Conservation (phyloP, 352 stramenopile genomes). For the Pythium grandisporangium region DNA sequence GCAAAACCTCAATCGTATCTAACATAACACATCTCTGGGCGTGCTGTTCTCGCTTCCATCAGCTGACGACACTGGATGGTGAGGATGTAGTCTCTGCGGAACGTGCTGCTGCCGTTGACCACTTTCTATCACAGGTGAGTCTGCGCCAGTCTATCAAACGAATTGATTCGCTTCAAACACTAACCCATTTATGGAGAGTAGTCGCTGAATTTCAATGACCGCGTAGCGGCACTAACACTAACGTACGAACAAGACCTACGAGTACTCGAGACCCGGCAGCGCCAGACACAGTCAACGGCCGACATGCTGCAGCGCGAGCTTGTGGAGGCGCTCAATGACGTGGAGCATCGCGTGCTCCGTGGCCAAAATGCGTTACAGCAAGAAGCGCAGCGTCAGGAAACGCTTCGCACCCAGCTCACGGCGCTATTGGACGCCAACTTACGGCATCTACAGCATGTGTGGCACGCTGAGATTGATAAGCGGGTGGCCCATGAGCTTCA, state of each 20-base stretch:
- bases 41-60: too few species aligned
- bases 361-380: slow-evolving; percentile 30
- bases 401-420: slow-evolving; percentile 28
- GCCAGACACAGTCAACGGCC: slow-evolving; percentile 32
- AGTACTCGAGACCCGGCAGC: slow-evolving; percentile 25
- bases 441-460: slow-evolving; percentile 18
- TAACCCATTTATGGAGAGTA: too few species aligned
- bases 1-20: too few species aligned
- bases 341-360: slow-evolving; percentile 33
- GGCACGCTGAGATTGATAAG: slow-evolving; percentile 13
- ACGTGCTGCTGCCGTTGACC: slow-evolving; percentile 25
- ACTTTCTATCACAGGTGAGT: slow-evolving; percentile 38
- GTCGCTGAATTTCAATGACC: slow-evolving; percentile 61
- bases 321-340: slow-evolving; percentile 38
- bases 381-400: slow-evolving; percentile 34
- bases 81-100: slow-evolving; percentile 22
- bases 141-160: too few species aligned
- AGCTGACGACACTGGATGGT: slow-evolving; percentile 48
- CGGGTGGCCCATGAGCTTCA: slow-evolving; percentile 20
- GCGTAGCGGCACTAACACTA: slow-evolving; percentile 36
- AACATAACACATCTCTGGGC: too few species aligned
- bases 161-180: too few species aligned
- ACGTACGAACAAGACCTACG: slow-evolving; percentile 50
- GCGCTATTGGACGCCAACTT: slow-evolving; percentile 26
- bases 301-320: slow-evolving; percentile 61